These are phyloP conservation scores for Capsella rubella DNA, from an alignment of 441 rosid species.

Conservation along the genomic window DNA sequence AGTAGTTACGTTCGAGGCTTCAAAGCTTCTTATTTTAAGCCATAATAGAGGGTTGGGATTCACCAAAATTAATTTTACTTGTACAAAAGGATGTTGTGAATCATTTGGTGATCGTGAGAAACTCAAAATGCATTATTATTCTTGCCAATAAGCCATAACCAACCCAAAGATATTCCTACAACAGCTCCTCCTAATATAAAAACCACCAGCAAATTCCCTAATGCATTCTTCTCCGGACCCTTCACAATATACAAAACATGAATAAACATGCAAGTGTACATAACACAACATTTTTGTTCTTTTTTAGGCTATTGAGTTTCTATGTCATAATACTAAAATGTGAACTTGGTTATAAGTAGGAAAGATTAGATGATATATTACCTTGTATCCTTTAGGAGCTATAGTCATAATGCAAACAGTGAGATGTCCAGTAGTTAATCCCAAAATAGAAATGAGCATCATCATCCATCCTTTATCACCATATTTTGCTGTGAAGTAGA, in stretches of 20 bases:
- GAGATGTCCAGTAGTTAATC: constrained; percentile 83
- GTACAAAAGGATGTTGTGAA: background rate
- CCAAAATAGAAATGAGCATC: constrained; percentile 69
- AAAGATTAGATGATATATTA: constrained; percentile 22
- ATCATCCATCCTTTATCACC: constrained; percentile 95
- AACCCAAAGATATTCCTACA: constrained; percentile 75
- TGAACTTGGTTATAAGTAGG: no score
- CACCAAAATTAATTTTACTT: constrained; percentile 7
- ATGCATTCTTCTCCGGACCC: constrained; percentile 93
- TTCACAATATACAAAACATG: constrained; percentile 26
- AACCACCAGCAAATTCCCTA: constrained; percentile 83
- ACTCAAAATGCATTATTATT: constrained; percentile 47
- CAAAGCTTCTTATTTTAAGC: background rate
- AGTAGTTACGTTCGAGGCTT: background rate
- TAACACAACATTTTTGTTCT: no score
- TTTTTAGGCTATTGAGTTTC: no score
- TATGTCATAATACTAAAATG: no score
- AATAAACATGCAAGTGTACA: no score
- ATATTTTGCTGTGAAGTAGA: constrained; percentile 90
- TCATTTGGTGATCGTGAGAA: background rate
- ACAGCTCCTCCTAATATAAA: constrained; percentile 67
- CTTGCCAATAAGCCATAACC: constrained; percentile 96
- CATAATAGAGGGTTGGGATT: background rate
- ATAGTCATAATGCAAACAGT: constrained; percentile 77
- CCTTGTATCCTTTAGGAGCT: constrained; percentile 94